These are phyloP conservation scores for Botrytis fabae DNA, from an alignment of 2,329 filamentous ascomycete genomes.

Conservation along the genomic window DNA sequence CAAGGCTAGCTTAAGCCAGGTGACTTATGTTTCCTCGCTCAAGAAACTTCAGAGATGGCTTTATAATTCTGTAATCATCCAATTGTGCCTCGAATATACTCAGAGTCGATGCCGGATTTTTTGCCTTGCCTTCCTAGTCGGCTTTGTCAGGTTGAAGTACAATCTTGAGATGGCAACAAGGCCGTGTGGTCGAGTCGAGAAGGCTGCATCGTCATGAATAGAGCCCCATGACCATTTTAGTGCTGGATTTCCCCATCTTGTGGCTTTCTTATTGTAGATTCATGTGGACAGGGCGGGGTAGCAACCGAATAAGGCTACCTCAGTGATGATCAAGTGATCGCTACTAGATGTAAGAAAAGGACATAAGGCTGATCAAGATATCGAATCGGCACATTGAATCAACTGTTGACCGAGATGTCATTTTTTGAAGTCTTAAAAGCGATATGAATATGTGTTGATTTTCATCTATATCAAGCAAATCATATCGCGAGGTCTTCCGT, in stretches of 20 bases:
- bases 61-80: neutral
- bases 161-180: slow-evolving; percentile 2
- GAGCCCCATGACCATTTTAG: neutral
- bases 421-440: neutral
- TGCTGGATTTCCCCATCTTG: neutral
- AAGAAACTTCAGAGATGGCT: neutral
- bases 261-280: neutral
- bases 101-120: neutral
- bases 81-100: neutral
- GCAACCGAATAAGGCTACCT: neutral
- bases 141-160: neutral
- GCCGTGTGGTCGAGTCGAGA: neutral
- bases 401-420: neutral
- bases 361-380: neutral
- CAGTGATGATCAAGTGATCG: slow-evolving; percentile 3
- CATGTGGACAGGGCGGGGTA: neutral
- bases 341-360: neutral
- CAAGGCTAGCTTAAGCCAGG: neutral
- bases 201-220: neutral
- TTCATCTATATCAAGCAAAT: neutral
- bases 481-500: neutral
- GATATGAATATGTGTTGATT: neutral
- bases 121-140: neutral
- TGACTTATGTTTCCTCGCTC: neutral
- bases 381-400: neutral